A percentile compares a stretch with the other conserved stretches of the same genome.
phyloP scores from a whole-genome alignment of 148 eudicot species.

The Cornus florida region DNA sequence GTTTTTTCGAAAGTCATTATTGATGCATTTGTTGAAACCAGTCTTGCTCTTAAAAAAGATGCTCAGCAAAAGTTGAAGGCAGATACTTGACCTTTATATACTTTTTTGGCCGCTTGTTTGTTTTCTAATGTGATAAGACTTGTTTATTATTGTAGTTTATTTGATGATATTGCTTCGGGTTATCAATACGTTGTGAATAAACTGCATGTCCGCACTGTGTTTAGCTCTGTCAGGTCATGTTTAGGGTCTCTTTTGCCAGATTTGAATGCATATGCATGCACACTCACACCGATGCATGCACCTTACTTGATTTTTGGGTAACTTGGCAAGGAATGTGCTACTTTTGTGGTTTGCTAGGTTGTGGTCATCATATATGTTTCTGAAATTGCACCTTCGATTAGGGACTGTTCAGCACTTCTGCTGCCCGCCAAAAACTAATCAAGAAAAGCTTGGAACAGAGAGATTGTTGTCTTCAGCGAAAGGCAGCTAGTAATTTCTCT shows the following conservation, averaged over 20 bases:
- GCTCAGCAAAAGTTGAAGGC: constrained; percentile 30
- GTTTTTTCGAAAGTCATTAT: constrained; percentile 63
- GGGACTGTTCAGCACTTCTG: not conserved
- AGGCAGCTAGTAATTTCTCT: not conserved
- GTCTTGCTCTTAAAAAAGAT: constrained; percentile 75
- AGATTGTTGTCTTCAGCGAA: not conserved
- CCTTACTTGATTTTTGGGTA: not conserved
- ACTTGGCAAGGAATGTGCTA: too few relatives aligned
- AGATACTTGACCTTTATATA: too few relatives aligned
- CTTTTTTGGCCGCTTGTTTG: too few relatives aligned
- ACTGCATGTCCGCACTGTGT: not conserved
- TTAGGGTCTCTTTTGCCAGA: not conserved
- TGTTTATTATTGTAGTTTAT: not conserved
- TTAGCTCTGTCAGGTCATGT: not conserved
- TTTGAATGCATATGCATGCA: not conserved
- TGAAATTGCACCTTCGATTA: not conserved
- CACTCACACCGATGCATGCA: not conserved
- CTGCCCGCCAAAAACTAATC: not conserved
- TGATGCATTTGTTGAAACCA: constrained; percentile 76
- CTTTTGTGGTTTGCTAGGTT: too few relatives aligned
- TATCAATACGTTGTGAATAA: too few relatives aligned
- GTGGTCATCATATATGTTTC: too few relatives aligned
- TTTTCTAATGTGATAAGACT: not conserved
- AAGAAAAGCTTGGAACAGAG: not conserved
- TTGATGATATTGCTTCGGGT: too few relatives aligned